phyloP scores from a whole-genome alignment of 2,329 filamentous ascomycete genomes.

The Aspergillus glaucus region DNA sequence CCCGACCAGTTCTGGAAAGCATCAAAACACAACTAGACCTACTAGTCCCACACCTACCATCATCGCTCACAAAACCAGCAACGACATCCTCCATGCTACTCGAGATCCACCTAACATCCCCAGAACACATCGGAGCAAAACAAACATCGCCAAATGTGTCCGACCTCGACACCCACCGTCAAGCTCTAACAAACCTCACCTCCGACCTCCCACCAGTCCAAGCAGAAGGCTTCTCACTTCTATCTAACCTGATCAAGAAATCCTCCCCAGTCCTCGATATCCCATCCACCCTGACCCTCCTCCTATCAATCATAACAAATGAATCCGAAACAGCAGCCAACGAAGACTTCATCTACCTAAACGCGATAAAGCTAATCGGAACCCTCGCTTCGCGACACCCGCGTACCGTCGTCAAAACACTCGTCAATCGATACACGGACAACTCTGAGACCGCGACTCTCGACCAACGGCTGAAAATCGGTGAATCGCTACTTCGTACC shows the following conservation, averaged over 20 bases:
- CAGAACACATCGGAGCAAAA: conserved; percentile 16
- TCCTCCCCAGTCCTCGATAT: conserved; percentile 40
- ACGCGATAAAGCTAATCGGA: conserved; percentile 38
- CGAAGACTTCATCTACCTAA: conserved; percentile 41
- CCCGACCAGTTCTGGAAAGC: conserved; percentile 21
- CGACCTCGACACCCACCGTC: conserved; percentile 37
- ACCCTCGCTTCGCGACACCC: conserved; percentile 37
- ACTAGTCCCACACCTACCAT: conserved; percentile 28
- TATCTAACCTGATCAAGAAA: conserved; percentile 34
- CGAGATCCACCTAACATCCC: conserved; percentile 33
- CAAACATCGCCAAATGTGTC: conserved; percentile 19
- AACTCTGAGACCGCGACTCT: conserved; percentile 29
- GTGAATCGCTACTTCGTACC: conserved; percentile 36
- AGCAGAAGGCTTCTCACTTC: conserved; percentile 37
- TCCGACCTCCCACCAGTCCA: conserved; percentile 38
- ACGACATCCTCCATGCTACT: conserved; percentile 38
- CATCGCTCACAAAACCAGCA: conserved; percentile 29
- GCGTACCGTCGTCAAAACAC: conserved; percentile 34
- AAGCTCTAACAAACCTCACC: conserved; percentile 35
- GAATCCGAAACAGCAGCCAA: conserved; percentile 24
- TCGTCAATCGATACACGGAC: conserved; percentile 37
- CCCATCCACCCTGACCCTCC: conserved; percentile 34
- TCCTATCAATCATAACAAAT: conserved; percentile 35
- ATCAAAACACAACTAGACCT: conserved; percentile 32
- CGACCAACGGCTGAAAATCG: conserved; percentile 37